phyloP scores from a whole-genome alignment of 2,329 filamentous ascomycete species.

The Diaporthe longicolla region DNA sequence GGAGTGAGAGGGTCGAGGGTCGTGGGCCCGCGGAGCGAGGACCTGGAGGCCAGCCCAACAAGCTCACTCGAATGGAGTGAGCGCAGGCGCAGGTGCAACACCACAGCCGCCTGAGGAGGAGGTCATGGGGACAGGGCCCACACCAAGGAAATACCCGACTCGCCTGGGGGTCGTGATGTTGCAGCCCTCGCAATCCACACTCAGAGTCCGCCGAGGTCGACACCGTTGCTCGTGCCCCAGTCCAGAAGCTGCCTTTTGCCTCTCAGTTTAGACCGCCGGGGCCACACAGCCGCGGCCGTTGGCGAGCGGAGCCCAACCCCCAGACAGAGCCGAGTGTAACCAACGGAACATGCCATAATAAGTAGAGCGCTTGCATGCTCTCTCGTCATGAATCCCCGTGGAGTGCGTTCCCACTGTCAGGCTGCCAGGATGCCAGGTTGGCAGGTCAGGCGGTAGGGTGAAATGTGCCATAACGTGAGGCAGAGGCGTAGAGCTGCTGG shows the following conservation, averaged over 20 bases:
- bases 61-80: slow-evolving; percentile 30
- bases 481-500: neutral
- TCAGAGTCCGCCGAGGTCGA: slow-evolving; percentile 11
- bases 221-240: slow-evolving; percentile 23
- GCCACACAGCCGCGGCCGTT: slow-evolving; percentile 34
- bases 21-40: slow-evolving; percentile 14
- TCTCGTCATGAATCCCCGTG: slow-evolving; percentile 1
- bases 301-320: slow-evolving; percentile 24
- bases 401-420: slow-evolving; percentile 4
- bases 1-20: slow-evolving; percentile 25
- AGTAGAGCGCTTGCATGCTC: slow-evolving; percentile 26
- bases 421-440: slow-evolving; percentile 7
- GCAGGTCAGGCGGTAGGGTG: slow-evolving; percentile 3
- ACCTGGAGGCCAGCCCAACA: slow-evolving; percentile 9
- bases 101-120: slow-evolving; percentile 39
- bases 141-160: slow-evolving; percentile 41
- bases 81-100: slow-evolving; percentile 38
- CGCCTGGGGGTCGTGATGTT: slow-evolving; percentile 32
- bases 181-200: slow-evolving; percentile 38
- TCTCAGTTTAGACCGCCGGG: slow-evolving; percentile 36
- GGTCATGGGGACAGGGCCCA: slow-evolving; percentile 43
- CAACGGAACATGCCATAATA: slow-evolving; percentile 29
- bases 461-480: slow-evolving; percentile 1
- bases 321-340: slow-evolving; percentile 24
- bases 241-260: neutral